These are phyloP conservation scores for Xylaria sp. DNA, from an alignment of 2,329 filamentous ascomycete genomes.

Conservation along the genomic window DNA sequence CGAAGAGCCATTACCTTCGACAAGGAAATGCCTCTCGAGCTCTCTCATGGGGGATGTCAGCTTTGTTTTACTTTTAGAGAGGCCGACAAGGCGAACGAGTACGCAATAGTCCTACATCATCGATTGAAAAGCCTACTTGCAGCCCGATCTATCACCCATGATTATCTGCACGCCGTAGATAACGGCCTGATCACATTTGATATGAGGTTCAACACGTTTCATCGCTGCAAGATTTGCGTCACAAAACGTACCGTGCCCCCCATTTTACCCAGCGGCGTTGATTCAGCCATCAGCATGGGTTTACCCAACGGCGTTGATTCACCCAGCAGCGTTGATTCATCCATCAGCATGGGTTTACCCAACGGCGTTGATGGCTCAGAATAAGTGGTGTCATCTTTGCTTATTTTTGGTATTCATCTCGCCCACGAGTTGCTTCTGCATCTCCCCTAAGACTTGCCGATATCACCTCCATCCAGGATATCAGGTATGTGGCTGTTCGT, in stretches of 20 bases:
- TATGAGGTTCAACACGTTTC: background rate
- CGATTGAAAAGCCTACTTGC: background rate
- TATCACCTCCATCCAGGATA: background rate
- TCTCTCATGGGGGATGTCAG: background rate
- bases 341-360: too few relatives aligned
- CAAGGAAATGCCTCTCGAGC: background rate
- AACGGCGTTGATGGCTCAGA: too few relatives aligned
- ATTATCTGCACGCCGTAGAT: background rate
- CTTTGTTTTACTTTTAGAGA: background rate
- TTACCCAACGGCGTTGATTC: too few relatives aligned
- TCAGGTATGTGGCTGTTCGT: background rate
- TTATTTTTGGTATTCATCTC: background rate
- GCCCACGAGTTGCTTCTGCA: background rate
- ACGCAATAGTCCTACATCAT: background rate
- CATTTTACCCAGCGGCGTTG: too few relatives aligned
- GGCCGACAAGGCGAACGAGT: background rate
- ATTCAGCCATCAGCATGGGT: too few relatives aligned
- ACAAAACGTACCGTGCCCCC: too few relatives aligned
- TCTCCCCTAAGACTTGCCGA: background rate
- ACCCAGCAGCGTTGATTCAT: too few relatives aligned
- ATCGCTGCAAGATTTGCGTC: too few relatives aligned
- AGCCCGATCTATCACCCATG: background rate
- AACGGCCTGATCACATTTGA: background rate
- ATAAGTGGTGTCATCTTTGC: too few relatives aligned
- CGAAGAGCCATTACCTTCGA: background rate